Percentiles rank a stretch among this genome's conserved stretches.
These are phyloP conservation scores for Gremmenia infestans DNA, from an alignment of 2,329 filamentous ascomycete genomes.

Conservation along the genomic window DNA sequence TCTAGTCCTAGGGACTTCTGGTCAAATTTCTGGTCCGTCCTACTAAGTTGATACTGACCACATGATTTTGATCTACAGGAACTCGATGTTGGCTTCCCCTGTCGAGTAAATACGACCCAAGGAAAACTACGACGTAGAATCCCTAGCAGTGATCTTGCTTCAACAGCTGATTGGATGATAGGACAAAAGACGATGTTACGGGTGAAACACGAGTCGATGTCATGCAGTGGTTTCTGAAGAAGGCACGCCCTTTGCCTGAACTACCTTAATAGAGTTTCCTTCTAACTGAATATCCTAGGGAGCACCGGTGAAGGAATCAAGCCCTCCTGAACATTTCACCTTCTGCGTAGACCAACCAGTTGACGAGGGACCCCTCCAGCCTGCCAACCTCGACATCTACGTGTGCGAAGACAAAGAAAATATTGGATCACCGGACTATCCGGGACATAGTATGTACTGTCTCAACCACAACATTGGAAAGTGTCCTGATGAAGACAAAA, in stretches of 20 bases:
- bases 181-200: neutral
- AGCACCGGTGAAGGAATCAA: neutral
- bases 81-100: neutral
- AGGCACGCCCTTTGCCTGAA: neutral
- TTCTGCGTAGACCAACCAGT: neutral
- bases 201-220: neutral
- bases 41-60: too few relatives aligned
- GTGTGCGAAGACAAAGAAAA: neutral
- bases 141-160: neutral
- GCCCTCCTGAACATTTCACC: neutral
- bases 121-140: neutral
- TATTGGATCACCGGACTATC: neutral
- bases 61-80: neutral
- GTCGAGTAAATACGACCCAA: neutral
- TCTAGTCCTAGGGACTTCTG: too few relatives aligned
- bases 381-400: neutral
- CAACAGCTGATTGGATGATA: neutral
- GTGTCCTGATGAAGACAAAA: neutral
- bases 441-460: neutral
- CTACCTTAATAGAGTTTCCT: neutral
- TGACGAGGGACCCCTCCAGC: neutral
- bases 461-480: neutral
- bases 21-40: too few relatives aligned
- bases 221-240: slow-evolving; percentile 2
- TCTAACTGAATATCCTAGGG: neutral